Evolutionary conservation across 495 filamentous ascomycete species (phyloP).

Genomic region (Achaetomiella virescens): DNA sequence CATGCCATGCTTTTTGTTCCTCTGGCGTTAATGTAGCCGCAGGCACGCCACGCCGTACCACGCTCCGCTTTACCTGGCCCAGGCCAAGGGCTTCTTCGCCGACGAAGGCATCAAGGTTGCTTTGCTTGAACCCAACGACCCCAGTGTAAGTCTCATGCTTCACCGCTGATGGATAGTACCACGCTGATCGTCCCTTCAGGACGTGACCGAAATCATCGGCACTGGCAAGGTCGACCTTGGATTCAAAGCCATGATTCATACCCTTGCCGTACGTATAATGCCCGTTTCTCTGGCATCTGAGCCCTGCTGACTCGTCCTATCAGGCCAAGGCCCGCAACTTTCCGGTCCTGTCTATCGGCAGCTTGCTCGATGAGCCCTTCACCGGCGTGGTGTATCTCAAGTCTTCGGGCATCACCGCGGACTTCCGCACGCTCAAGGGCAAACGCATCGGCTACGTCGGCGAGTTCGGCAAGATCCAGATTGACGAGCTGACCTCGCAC

Average conservation of each 20-base stretch:
- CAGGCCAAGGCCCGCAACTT: slow-evolving; percentile 66
- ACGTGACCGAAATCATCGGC: slow-evolving; percentile 70
- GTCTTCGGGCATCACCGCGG: slow-evolving; percentile 58
- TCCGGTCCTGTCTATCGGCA: slow-evolving; percentile 61
- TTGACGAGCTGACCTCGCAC: slow-evolving; percentile 66
- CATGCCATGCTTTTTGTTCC: background rate
- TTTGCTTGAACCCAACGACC: slow-evolving; percentile 65
- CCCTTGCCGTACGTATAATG: slow-evolving; percentile 47
- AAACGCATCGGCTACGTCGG: slow-evolving; percentile 69
- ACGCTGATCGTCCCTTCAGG: slow-evolving; percentile 13
- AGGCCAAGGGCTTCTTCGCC: slow-evolving; percentile 63
- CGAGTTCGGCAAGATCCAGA: slow-evolving; percentile 72
- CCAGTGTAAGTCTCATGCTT: slow-evolving; percentile 36
- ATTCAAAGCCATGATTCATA: slow-evolving; percentile 74
- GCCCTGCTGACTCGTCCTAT: background rate
- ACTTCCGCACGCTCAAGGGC: slow-evolving; percentile 60
- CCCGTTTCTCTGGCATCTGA: background rate
- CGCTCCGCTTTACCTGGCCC: slow-evolving; percentile 63
- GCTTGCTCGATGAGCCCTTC: slow-evolving; percentile 66
- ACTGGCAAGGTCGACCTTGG: slow-evolving; percentile 65
- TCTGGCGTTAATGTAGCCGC: background rate
- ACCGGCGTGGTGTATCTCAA: slow-evolving; percentile 67
- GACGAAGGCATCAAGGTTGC: slow-evolving; percentile 66
- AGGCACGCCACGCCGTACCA: slow-evolving; percentile 72
- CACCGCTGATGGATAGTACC: background rate